Base-by-base conservation (phyloP, 2,329 filamentous ascomycete genomes). In the Pseudogymnoascus sp. region DNA sequence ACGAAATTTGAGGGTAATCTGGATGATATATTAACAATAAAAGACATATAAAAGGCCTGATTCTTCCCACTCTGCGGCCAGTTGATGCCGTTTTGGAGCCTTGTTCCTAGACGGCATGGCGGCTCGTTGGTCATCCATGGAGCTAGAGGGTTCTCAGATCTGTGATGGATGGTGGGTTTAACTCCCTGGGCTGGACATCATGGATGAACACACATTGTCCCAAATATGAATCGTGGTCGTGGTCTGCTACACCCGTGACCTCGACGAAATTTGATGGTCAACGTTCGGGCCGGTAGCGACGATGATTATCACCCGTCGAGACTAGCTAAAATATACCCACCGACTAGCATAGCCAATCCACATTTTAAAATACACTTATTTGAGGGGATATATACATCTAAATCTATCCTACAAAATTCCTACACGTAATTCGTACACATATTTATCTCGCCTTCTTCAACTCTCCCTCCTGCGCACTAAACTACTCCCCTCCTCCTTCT, bases 361-460 rank as follows among this genome's bases (percentile, higher is more conserved):
- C 10, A 21, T 21, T 7, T 11, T 8, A 56, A 56, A 56, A 56
- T 10, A 56, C 16, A 10, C 50, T 14, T 56, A 56, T 56, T 56
- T 56, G 50, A 56, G 50, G 28, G 50, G 25, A 16, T 56, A 56
- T 56, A 56, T 56, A 56, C 50, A 56, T 35, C 50, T 56, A 56
- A 31, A 56, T 33, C 50, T 56, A 56, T 56, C 28, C 50, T 56
- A 56, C 50, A 56, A 21, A 33, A 21, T 21, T 56, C 28, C 11
- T 56, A 56, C 50, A 56, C 50, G 50, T 56, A 56, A 56, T 56
- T 56, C 50, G 50, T 56, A 56, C 50, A 56, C n/a, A 56, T 56
- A 14, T 35, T 33, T 33, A 56, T 18, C 10, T 33, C 28, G 1
- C n/a, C 16, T 11, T 33, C 10, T 21, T 56, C 28, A 56, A 21